Evolutionary conservation across 2,329 filamentous ascomycete genomes (phyloP).

Genomic region (Penicillium sp.): DNA sequence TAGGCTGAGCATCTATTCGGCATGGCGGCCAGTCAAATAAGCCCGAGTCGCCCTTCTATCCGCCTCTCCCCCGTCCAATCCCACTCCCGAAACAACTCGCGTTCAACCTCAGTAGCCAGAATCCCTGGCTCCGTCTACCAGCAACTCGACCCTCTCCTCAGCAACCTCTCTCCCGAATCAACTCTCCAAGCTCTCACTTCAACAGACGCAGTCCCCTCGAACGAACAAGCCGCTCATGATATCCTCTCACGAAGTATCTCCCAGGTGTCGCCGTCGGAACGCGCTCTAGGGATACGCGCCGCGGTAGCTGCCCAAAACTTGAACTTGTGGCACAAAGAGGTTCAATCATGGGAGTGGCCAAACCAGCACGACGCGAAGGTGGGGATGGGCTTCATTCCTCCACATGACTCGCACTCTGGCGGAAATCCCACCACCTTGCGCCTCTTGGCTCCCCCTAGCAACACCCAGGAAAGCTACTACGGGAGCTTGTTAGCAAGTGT

Average conservation of each 20-base stretch:
- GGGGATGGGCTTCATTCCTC: slow-evolving; percentile 38
- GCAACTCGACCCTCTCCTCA: slow-evolving; percentile 42
- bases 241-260: slow-evolving; percentile 45
- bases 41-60: slow-evolving; percentile 23
- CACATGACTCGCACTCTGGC: slow-evolving; percentile 4
- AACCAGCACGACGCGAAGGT: slow-evolving; percentile 30
- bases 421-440: background rate
- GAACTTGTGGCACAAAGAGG: slow-evolving; percentile 50
- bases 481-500: slow-evolving; percentile 61
- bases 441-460: background rate
- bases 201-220: slow-evolving; percentile 35
- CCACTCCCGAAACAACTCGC: slow-evolving; percentile 24
- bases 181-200: slow-evolving; percentile 45
- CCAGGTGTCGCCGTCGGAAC: slow-evolving; percentile 48
- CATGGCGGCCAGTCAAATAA: slow-evolving; percentile 28
- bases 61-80: slow-evolving; percentile 20
- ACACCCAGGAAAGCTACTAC: slow-evolving; percentile 45
- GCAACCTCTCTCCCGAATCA: slow-evolving; percentile 47
- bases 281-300: slow-evolving; percentile 51
- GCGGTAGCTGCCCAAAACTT: slow-evolving; percentile 52
- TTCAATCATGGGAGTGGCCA: slow-evolving; percentile 53
- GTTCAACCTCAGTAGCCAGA: slow-evolving; percentile 33
- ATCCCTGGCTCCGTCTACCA: slow-evolving; percentile 30
- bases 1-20: slow-evolving; percentile 18
- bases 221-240: slow-evolving; percentile 32